phyloP scores from a whole-genome alignment of 2,329 filamentous ascomycete genomes.

The Pseudopithomyces maydicus region DNA sequence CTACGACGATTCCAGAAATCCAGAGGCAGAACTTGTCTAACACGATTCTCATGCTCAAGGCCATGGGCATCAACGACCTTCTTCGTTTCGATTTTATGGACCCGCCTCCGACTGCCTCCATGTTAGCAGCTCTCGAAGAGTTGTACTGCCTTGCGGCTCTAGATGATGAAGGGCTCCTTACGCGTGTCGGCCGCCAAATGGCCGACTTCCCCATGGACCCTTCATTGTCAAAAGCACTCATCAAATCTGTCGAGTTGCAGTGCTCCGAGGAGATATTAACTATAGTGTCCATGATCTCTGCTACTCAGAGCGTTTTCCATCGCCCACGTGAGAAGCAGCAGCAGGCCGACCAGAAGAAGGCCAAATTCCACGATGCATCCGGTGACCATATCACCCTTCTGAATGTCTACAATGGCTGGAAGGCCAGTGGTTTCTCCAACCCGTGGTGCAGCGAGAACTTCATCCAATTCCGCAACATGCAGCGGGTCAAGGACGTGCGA shows the following conservation, averaged over 20 bases:
- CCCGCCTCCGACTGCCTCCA: slow-evolving; percentile 94
- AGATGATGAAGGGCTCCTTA: slow-evolving; percentile 93
- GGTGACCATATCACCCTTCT: slow-evolving; percentile 94
- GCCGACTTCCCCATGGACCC: slow-evolving; percentile 99
- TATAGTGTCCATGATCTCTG: slow-evolving; percentile 76
- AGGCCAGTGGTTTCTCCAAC: slow-evolving; percentile 77
- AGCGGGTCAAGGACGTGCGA: slow-evolving; percentile 86
- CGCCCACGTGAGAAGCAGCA: slow-evolving; percentile 96
- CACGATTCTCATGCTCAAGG: slow-evolving; percentile 97
- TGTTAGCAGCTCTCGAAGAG: slow-evolving; percentile 94
- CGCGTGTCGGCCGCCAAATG: slow-evolving; percentile 92
- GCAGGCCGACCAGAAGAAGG: slow-evolving; percentile 95
- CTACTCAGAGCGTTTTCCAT: slow-evolving; percentile 83
- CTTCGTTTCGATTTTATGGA: slow-evolving; percentile 99
- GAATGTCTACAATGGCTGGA: slow-evolving; percentile 98
- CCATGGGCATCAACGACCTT: slow-evolving; percentile 98
- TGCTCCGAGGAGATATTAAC: slow-evolving; percentile 94
- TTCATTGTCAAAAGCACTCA: slow-evolving; percentile 85
- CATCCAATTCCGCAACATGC: slow-evolving; percentile 89
- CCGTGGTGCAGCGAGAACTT: slow-evolving; percentile 99
- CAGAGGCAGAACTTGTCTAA: slow-evolving; percentile 90
- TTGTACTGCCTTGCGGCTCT: slow-evolving; percentile 89
- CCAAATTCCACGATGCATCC: slow-evolving; percentile 94
- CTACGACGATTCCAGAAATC: slow-evolving; percentile 94
- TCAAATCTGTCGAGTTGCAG: slow-evolving; percentile 81